phyloP scores from a whole-genome alignment of 345 rosid species.

The Aethionema arabicum region DNA sequence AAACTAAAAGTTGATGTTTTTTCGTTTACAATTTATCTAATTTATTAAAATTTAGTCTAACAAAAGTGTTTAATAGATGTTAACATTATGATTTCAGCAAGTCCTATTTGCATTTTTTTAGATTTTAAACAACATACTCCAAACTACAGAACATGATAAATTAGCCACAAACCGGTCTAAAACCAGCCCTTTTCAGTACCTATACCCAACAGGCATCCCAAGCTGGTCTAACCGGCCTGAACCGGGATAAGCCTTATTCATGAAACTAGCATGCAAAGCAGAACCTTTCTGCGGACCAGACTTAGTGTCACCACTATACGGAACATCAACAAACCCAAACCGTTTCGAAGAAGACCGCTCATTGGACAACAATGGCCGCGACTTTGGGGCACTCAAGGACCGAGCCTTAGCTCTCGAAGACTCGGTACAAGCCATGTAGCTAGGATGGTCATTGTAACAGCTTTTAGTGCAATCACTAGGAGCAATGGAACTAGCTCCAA shows the following conservation, averaged over 20 bases:
- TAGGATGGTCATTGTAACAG: slow-evolving; percentile 68
- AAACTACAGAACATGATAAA: slow-evolving; percentile 27
- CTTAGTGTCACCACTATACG: slow-evolving; percentile 39
- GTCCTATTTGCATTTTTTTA: slow-evolving; percentile 26
- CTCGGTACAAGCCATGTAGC: slow-evolving; percentile 86
- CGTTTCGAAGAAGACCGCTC: slow-evolving; percentile 81
- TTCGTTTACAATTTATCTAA: too few relatives aligned
- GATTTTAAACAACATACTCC: slow-evolving; percentile 20
- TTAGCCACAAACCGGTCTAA: not conserved
- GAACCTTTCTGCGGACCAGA: slow-evolving; percentile 57
- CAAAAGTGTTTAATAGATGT: too few relatives aligned
- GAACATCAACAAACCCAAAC: slow-evolving; percentile 40
- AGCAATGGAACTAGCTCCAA: slow-evolving; percentile 51
- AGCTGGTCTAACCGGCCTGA: slow-evolving; percentile 88
- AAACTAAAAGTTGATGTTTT: too few relatives aligned
- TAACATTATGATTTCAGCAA: slow-evolving; percentile 13
- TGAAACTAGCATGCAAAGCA: slow-evolving; percentile 52
- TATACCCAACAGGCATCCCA: slow-evolving; percentile 67
- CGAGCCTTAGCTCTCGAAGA: slow-evolving; percentile 82
- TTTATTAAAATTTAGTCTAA: too few relatives aligned
- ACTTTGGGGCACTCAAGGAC: slow-evolving; percentile 81
- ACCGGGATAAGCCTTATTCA: slow-evolving; percentile 85
- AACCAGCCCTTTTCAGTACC: slow-evolving; percentile 31
- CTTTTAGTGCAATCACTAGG: slow-evolving; percentile 46
- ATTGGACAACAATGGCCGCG: slow-evolving; percentile 50